Conservation (phyloP, 768 basidiomycete species). For the Trametes coccinea region DNA sequence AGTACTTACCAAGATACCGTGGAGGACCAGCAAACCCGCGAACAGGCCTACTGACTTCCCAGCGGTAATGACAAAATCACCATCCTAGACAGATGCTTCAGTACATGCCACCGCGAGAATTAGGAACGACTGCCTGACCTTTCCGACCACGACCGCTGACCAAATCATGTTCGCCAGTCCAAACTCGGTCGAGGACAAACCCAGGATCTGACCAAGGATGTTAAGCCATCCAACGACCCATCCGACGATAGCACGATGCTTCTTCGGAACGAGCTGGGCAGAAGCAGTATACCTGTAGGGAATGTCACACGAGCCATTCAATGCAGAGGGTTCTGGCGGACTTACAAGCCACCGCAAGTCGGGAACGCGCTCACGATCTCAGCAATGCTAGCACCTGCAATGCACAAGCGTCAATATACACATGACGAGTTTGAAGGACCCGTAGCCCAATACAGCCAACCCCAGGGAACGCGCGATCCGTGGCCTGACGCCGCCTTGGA, state of each 20-base stretch:
- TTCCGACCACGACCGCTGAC: conserved; percentile 68
- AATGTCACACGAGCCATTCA: background rate
- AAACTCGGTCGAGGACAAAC: conserved; percentile 84
- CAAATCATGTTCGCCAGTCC: conserved; percentile 79
- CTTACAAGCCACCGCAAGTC: conserved; percentile 71
- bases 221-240: conserved; percentile 87
- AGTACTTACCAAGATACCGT: conserved; percentile 62
- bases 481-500: background rate
- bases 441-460: conserved; percentile 1
- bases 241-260: conserved; percentile 67
- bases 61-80: conserved; percentile 58
- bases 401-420: background rate
- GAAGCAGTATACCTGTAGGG: conserved; percentile 80
- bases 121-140: conserved; percentile 33
- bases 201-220: conserved; percentile 82
- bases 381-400: conserved; percentile 61
- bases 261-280: conserved; percentile 66
- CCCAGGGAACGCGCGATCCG: background rate
- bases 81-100: conserved; percentile 40
- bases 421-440: background rate
- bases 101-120: conserved; percentile 7
- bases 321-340: conserved; percentile 6
- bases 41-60: conserved; percentile 82
- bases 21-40: conserved; percentile 70
- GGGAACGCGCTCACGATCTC: conserved; percentile 78